Evolutionary conservation across 345 rosid genomes (phyloP), one percentile per base, ranked within the genome.

Genomic region (Anacardium occidentale): DNA sequence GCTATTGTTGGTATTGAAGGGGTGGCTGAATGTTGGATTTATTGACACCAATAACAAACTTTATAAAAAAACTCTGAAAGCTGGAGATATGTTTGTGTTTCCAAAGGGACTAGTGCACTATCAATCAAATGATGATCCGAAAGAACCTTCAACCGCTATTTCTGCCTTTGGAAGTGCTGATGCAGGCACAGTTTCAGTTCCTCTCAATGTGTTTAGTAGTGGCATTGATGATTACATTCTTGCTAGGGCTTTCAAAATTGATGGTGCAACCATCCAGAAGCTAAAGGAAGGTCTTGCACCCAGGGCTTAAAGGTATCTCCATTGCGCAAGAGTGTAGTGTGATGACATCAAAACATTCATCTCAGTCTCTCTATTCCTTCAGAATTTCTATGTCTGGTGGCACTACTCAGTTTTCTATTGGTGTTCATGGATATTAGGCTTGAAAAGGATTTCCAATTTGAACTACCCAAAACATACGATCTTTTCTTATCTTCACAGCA

Each of bases 101-200:
- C 78, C 82, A 5, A 79, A 75, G 40, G 73, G 82, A 12, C 58
- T 79, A 17, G 66, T 79, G 55, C 82, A 79, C 48, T 79, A 7
- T 62, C 82, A 79, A 42, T 79, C 29, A 53, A 79, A 79, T 59
- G 8, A 52, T 14, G 58, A 71, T n/a, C 18, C 44, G 2, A 44
- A 62, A 25, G 63, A 52, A 7, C 25, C 54, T 2, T 78, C 76
- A 1, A 10, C 59, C 20, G 82, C 82, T 5, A 3, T 79, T 42
- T 79, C 78, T 2, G 65, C 73, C 12, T 79, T 72, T 24, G 82
- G 82, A n/a, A 79, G 79, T 47, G 74, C 79, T 17, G 75, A 59
- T 24, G 74, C 82, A 2, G 82, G 79, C 60, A 79, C 76, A 1
- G 74, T 79, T n/a, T 71, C 79, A 1, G 21, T 79, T 58, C 82